Conservation (phyloP, 148 eudicot genomes). For the Heliamphora exappendiculata region DNA sequence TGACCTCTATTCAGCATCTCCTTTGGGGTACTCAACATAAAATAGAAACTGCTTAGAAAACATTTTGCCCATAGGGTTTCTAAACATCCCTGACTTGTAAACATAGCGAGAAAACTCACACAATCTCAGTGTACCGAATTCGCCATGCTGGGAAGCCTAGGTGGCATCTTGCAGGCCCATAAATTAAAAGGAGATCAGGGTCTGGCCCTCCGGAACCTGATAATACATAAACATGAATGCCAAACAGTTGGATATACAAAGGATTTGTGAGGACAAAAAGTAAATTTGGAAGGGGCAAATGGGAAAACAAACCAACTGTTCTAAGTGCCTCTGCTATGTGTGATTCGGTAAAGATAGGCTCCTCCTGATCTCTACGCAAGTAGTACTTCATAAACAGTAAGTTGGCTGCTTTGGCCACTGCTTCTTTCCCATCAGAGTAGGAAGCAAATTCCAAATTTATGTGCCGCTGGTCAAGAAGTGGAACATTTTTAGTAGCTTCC, state of each 20-base stretch:
- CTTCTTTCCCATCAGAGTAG: conserved; percentile 38
- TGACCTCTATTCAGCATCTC: background rate
- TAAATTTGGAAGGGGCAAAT: background rate
- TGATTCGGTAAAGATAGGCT: conserved; percentile 55
- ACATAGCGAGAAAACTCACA: conserved; percentile 44
- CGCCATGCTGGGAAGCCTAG: conserved; percentile 95
- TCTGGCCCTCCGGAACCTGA: conserved; percentile 64
- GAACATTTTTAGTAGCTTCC: background rate
- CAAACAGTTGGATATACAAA: background rate
- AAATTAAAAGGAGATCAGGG: conserved; percentile 75
- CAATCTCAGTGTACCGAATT: conserved; percentile 83
- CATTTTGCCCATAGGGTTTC: background rate
- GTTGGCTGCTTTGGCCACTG: conserved; percentile 75
- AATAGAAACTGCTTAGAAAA: background rate
- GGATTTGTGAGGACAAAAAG: background rate
- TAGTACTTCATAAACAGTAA: conserved; percentile 46
- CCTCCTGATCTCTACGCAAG: conserved; percentile 30
- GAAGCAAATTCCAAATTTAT: conserved; percentile 2
- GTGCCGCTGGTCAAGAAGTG: background rate
- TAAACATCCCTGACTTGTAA: background rate
- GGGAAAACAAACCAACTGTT: conserved; percentile 45
- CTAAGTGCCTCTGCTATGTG: conserved; percentile 57
- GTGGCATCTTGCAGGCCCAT: conserved; percentile 83
- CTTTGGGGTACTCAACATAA: background rate
- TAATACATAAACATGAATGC: background rate